Evolutionary conservation across 257 asterid species (phyloP).

Genomic region (Solanum paucissectum): DNA sequence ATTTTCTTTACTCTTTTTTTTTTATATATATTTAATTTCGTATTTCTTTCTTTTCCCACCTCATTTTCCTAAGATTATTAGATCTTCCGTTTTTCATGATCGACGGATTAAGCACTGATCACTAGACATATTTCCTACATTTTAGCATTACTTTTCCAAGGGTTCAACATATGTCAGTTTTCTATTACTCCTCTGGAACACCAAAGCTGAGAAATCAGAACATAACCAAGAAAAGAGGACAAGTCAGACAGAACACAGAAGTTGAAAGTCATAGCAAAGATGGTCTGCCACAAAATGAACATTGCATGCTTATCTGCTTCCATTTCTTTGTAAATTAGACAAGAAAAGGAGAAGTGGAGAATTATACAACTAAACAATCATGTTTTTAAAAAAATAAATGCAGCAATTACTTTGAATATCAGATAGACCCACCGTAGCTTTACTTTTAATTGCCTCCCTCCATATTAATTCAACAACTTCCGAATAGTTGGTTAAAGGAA

Average conservation of each 20-base stretch:
- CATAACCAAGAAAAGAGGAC: not conserved
- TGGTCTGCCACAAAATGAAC: not conserved
- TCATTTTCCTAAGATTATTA: not conserved
- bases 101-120: not conserved
- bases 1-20: not conserved
- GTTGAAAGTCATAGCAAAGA: not conserved
- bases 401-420: not conserved
- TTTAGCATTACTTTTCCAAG: not conserved
- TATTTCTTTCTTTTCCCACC: not conserved
- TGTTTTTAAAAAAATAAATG: not conserved
- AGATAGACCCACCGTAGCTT: not conserved
- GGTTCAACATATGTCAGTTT: not conserved
- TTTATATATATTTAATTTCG: not conserved
- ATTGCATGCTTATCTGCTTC: not conserved
- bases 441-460: not conserved
- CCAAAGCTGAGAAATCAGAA: not conserved
- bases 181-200: not conserved
- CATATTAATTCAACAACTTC: slow-evolving; percentile 1
- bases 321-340: not conserved
- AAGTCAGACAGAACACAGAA: not conserved
- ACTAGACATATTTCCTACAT: not conserved
- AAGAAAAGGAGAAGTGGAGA: not conserved
- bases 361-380: not conserved
- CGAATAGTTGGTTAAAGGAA: not conserved
- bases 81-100: not conserved